Evolutionary conservation across 768 basidiomycete species (phyloP).

Genomic region (Hydnum rufescens): DNA sequence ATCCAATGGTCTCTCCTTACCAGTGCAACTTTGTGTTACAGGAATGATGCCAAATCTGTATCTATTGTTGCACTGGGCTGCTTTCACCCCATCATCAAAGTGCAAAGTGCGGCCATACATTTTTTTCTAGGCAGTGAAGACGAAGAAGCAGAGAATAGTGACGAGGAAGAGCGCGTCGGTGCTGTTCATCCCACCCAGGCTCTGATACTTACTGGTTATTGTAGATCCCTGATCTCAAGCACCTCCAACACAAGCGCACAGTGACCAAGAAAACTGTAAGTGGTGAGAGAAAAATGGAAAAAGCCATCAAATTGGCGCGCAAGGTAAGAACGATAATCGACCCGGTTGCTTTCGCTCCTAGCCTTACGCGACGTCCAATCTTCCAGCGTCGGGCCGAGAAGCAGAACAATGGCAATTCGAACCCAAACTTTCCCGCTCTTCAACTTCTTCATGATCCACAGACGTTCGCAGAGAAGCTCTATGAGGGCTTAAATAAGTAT

Average conservation of each 20-base stretch:
- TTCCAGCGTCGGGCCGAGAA: constrained; percentile 21
- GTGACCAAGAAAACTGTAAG: constrained; percentile 86
- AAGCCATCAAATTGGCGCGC: constrained; percentile 50
- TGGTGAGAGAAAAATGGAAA: constrained; percentile 60
- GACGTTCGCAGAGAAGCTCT: constrained; percentile 85
- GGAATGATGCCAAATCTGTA: constrained; percentile 83
- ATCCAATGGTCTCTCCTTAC: too few species aligned
- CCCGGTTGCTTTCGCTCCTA: neutral
- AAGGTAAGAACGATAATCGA: constrained; percentile 20
- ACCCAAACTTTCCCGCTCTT: constrained; percentile 74
- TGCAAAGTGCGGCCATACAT: constrained; percentile 83
- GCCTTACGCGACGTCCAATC: neutral
- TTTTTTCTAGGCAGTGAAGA: constrained; percentile 91
- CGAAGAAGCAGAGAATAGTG: constrained; percentile 45
- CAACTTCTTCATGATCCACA: constrained; percentile 91
- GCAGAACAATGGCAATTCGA: constrained; percentile 14
- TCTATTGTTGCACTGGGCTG: constrained; percentile 82
- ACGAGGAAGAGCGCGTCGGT: constrained; percentile 52
- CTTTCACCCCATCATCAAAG: constrained; percentile 84
- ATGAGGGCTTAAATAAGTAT: constrained; percentile 59
- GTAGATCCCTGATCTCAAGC: constrained; percentile 45
- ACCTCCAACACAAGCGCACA: constrained; percentile 67
- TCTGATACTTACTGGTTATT: neutral
- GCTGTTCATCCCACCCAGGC: too few species aligned
- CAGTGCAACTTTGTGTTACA: constrained; percentile 17